These are phyloP conservation scores for Kregervanrija fluxuum DNA, from an alignment of 805 yeast genomes.

Conservation along the genomic window DNA sequence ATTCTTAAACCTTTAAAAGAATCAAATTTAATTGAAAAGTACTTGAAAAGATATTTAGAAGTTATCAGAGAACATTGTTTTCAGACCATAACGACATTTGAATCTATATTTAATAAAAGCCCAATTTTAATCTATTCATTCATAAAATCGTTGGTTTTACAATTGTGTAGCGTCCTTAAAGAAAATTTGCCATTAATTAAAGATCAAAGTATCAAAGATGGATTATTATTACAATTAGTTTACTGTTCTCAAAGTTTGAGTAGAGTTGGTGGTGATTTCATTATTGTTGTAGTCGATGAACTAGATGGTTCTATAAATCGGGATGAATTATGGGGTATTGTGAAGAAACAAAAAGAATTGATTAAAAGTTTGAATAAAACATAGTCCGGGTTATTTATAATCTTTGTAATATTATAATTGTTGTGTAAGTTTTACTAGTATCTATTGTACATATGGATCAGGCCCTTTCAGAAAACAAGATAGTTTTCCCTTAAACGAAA, in stretches of 20 bases:
- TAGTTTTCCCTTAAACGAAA: too few species aligned
- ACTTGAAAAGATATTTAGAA: constrained; percentile 74
- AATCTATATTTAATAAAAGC: constrained; percentile 44
- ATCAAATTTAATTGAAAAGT: constrained; percentile 46
- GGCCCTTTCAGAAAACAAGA: too few species aligned
- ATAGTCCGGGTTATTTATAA: too few species aligned
- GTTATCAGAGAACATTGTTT: constrained; percentile 77
- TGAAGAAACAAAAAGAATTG: constrained; percentile 36
- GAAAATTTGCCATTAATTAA: constrained; percentile 26
- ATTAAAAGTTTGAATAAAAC: constrained; percentile 11
- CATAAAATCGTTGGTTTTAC: constrained; percentile 26
- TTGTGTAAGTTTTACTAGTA: too few species aligned
- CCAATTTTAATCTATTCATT: constrained; percentile 30
- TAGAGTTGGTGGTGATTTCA: constrained; percentile 64
- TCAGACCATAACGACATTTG: constrained; percentile 60
- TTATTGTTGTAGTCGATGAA: constrained; percentile 37
- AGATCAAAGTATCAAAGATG: constrained; percentile 43
- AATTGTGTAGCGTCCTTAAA: constrained; percentile 25
- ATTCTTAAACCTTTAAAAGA: constrained; percentile 50
- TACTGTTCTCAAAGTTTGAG: constrained; percentile 86
- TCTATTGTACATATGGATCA: too few species aligned
- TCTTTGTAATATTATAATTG: too few species aligned
- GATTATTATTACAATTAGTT: constrained; percentile 71
- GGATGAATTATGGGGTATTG: constrained; percentile 2
- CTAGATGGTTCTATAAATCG: not conserved